Evolutionary conservation across 352 stramenopile genomes (phyloP).

Genomic region (Pythium monospermum): DNA sequence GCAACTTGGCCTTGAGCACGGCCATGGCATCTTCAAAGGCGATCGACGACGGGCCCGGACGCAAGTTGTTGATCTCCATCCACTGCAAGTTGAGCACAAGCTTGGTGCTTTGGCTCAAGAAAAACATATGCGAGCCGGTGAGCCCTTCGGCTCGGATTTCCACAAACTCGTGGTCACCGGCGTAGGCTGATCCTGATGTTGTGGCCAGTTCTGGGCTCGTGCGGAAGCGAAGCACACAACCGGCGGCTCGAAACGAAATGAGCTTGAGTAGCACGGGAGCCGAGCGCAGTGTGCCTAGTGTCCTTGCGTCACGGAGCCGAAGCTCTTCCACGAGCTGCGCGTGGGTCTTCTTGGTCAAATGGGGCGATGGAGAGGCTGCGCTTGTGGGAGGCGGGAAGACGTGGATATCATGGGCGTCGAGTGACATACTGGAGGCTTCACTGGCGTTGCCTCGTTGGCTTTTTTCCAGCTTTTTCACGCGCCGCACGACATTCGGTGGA

Average conservation of each 20-base stretch:
- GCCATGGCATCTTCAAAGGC: conserved; percentile 70
- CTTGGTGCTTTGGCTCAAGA: conserved; percentile 66
- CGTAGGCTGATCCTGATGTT: no score
- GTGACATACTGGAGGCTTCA: conserved; percentile 1
- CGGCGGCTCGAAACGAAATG: conserved; percentile 63
- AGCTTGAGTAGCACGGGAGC: conserved; percentile 45
- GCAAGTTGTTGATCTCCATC: conserved; percentile 79
- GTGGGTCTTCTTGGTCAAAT: conserved; percentile 57
- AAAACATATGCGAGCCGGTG: conserved; percentile 64
- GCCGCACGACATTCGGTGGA: conserved; percentile 37
- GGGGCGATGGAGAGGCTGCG: conserved; percentile 2
- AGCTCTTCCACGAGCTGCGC: conserved; percentile 66
- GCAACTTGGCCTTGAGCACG: conserved; percentile 64
- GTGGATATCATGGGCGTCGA: conserved; percentile 27
- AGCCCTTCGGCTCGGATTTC: conserved; percentile 60
- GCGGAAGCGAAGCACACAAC: conserved; percentile 48
- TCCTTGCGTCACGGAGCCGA: conserved; percentile 49
- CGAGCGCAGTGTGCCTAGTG: conserved; percentile 29
- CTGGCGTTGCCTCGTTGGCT: conserved; percentile 11
- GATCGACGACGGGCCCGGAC: conserved; percentile 63
- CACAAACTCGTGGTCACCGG: conserved; percentile 67
- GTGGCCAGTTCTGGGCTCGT: conserved; percentile 51
- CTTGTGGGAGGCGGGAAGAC: conserved; percentile 28
- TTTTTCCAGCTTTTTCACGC: conserved; percentile 20
- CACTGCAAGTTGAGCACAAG: conserved; percentile 71